Base-by-base conservation (phyloP, 1,284 basidiomycete species). In the Takashimella koratensis region DNA sequence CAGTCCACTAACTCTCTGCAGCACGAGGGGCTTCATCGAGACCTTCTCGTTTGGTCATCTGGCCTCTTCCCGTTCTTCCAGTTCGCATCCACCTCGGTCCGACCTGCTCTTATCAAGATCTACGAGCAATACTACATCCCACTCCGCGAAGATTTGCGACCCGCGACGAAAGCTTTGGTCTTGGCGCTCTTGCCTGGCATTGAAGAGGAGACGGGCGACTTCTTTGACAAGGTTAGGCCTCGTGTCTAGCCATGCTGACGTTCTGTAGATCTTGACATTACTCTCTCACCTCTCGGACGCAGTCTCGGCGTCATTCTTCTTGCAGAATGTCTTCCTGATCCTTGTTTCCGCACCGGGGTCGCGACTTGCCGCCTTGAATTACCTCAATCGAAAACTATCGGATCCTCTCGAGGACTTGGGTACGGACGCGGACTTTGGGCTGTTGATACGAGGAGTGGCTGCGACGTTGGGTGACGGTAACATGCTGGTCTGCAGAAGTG, bases 41-140 rank as follows among this genome's bases (percentile, higher is more conserved):
- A 99, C 77, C 79, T 99, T 4, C 82, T 88, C 1, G 80, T 98
- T 16, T 99, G 96, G 96, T 92, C 92, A 0, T 88, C 91, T 4
- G 96, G 96, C 3, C 76, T 99, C 8, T 95, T 99, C 67, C 96
- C 96, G 0, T 98, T 98, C 82, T 98, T 98, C 71, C 92, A 97
- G 74, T 97, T 92, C 75, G 93, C 96, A 4, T 87, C 94, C 13
- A 98, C 93, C 5, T 93, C 91, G 20, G 92, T 95, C 54, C 89
- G 94, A 84, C 92, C 92, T 1, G 82, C 86, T 10, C 79, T 97
- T 1, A 81, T 97, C 46, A 88, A 86, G 62, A 81, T 97, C 11
- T 96, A 90, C 66, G 89, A 95, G 64, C 87, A 84, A 2, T 85
- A 90, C 76, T 98, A 96, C 73, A 78, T 98, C 3, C 92, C 95